Percentiles rank a stretch among this genome's conserved stretches.
These are phyloP conservation scores for Scedosporium dehoogii DNA, from an alignment of 2,329 filamentous ascomycete genomes.

Conservation along the genomic window DNA sequence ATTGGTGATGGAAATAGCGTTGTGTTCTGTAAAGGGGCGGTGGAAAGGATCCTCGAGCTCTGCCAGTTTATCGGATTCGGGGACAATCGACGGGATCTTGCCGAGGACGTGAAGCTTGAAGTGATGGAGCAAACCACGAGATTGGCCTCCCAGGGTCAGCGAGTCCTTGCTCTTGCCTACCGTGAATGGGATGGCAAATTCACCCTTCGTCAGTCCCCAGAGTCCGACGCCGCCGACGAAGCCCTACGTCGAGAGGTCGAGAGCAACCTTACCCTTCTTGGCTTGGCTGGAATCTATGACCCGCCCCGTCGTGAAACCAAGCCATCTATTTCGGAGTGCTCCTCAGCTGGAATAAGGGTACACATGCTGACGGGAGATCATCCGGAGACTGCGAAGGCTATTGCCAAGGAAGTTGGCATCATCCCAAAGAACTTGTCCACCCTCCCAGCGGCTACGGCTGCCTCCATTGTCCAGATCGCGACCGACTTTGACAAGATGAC, in stretches of 20 bases:
- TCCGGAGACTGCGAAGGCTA: slow-evolving; percentile 66
- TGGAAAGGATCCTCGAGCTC: slow-evolving; percentile 49
- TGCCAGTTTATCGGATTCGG: slow-evolving; percentile 38
- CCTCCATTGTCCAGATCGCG: slow-evolving; percentile 63
- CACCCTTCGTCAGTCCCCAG: slow-evolving; percentile 21
- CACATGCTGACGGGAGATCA: slow-evolving; percentile 84
- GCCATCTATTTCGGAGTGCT: slow-evolving; percentile 58
- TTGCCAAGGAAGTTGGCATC: slow-evolving; percentile 71
- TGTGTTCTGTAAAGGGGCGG: slow-evolving; percentile 53
- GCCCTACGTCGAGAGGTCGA: slow-evolving; percentile 54
- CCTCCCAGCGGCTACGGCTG: slow-evolving; percentile 52
- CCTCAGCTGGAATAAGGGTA: slow-evolving; percentile 64
- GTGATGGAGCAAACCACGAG: slow-evolving; percentile 45
- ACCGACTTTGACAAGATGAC: slow-evolving; percentile 69
- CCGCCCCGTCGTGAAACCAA: slow-evolving; percentile 75
- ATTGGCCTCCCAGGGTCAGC: slow-evolving; percentile 58
- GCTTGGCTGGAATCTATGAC: slow-evolving; percentile 80
- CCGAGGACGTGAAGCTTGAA: slow-evolving; percentile 37
- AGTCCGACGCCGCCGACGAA: slow-evolving; percentile 21
- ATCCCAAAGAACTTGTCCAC: slow-evolving; percentile 52
- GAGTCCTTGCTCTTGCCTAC: slow-evolving; percentile 63
- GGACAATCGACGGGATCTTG: slow-evolving; percentile 32
- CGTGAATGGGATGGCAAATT: slow-evolving; percentile 46
- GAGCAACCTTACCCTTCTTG: slow-evolving; percentile 59
- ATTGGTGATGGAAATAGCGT: slow-evolving; percentile 34